Conservation (phyloP, 495 filamentous ascomycete genomes). For the Hyaloscypha bicolor region DNA sequence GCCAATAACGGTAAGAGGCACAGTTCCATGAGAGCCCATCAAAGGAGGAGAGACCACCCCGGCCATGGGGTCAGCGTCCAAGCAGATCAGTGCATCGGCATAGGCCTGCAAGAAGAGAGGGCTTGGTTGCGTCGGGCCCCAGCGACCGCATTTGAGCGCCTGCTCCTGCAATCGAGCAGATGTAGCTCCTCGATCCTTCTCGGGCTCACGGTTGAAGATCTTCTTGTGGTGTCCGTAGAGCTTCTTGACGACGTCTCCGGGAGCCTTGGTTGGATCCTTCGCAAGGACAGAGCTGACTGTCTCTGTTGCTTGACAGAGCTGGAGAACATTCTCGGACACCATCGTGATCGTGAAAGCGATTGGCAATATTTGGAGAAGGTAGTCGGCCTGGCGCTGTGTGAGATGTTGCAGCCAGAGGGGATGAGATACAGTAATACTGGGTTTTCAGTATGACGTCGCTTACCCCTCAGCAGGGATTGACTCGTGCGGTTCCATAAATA, state of each 20-base stretch:
- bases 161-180: slow-evolving; percentile 48
- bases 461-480: background rate
- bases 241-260: slow-evolving; percentile 54
- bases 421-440: background rate
- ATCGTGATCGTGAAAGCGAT: slow-evolving; percentile 13
- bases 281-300: slow-evolving; percentile 62
- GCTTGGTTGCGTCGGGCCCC: slow-evolving; percentile 64
- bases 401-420: background rate
- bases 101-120: slow-evolving; percentile 67
- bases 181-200: slow-evolving; percentile 32
- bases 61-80: slow-evolving; percentile 55
- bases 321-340: slow-evolving; percentile 51
- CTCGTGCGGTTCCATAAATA: background rate
- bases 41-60: slow-evolving; percentile 69
- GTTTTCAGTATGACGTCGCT: background rate
- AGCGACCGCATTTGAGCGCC: slow-evolving; percentile 65
- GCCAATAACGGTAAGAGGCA: slow-evolving; percentile 71
- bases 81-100: slow-evolving; percentile 62
- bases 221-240: slow-evolving; percentile 47
- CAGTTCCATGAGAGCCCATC: slow-evolving; percentile 67
- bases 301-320: slow-evolving; percentile 50
- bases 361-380: background rate
- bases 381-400: background rate
- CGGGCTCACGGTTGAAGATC: slow-evolving; percentile 28
- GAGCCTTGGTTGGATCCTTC: slow-evolving; percentile 50